Percentiles rank a stretch among this genome's conserved stretches.
Evolutionary conservation across 805 yeast genomes (phyloP).

Genomic region (Pichia occidentalis): DNA sequence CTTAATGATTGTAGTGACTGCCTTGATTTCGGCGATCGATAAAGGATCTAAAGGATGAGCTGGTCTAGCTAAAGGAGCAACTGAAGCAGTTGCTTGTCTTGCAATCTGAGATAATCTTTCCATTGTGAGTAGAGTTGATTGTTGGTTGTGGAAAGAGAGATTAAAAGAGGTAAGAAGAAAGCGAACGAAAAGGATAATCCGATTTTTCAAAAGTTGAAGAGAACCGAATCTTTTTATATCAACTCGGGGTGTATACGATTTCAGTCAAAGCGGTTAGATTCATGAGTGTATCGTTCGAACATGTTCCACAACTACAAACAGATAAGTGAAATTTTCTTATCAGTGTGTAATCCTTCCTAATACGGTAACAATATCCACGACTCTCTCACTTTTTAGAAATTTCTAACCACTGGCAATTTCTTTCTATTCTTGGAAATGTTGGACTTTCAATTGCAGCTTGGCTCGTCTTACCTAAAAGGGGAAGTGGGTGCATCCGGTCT

Average conservation of each 20-base stretch:
- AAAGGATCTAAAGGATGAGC: conserved; percentile 70
- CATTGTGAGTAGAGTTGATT: conserved; percentile 30
- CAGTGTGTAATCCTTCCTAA: conserved; percentile 7
- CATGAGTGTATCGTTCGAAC: too few species aligned
- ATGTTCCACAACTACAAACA: too few species aligned
- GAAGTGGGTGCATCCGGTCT: too few species aligned
- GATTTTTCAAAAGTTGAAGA: neutral
- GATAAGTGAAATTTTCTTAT: conserved; percentile 3
- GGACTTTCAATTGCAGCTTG: too few species aligned
- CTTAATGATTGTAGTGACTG: conserved; percentile 48
- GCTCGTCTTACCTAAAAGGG: too few species aligned
- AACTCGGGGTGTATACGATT: too few species aligned
- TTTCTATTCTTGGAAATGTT: too few species aligned
- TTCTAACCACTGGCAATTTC: too few species aligned
- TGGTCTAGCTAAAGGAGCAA: conserved; percentile 48
- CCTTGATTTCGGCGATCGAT: conserved; percentile 53
- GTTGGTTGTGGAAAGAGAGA: neutral
- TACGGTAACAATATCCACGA: conserved; percentile 5
- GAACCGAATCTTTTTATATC: too few species aligned
- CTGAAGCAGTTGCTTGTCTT: conserved; percentile 51
- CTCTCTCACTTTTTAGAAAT: conserved; percentile 1
- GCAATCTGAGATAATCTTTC: conserved; percentile 63
- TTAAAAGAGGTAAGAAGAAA: too few species aligned
- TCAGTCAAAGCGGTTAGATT: too few species aligned
- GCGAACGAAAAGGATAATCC: neutral